A percentile compares a stretch with the other conserved stretches of the same genome.
phyloP scores from a whole-genome alignment of 169 alveolate genomes.

The Plasmodium blacklocki region DNA sequence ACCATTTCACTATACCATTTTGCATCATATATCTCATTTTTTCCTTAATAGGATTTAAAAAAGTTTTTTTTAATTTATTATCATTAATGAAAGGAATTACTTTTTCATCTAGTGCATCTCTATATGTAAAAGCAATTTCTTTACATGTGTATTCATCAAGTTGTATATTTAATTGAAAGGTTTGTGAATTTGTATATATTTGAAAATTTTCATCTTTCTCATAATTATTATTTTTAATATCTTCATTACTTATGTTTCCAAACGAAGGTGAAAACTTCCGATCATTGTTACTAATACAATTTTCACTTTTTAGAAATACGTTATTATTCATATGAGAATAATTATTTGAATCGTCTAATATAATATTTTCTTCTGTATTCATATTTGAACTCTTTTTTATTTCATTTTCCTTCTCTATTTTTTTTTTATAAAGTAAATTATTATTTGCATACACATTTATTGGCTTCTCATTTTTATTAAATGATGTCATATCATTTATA shows the following conservation, averaged over 20 bases:
- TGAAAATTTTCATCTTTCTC: neutral
- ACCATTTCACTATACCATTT: constrained; percentile 34
- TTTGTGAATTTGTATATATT: neutral
- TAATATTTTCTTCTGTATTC: neutral
- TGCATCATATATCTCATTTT: constrained; percentile 52
- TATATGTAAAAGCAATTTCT: constrained; percentile 25
- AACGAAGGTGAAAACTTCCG: constrained; percentile 73
- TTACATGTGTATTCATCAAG: constrained; percentile 40
- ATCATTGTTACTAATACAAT: constrained; percentile 1
- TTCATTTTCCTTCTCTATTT: constrained; percentile 1
- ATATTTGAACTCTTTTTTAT: neutral
- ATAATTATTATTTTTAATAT: constrained; percentile 6
- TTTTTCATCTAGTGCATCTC: constrained; percentile 55
- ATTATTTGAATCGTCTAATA: constrained; percentile 7
- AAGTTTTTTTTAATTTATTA: constrained; percentile 34
- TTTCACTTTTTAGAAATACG: constrained; percentile 10
- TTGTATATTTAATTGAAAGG: constrained; percentile 63
- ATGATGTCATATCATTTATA: too few relatives aligned
- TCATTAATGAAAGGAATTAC: constrained; percentile 19
- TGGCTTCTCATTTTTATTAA: too few relatives aligned
- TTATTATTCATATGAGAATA: constrained; percentile 7
- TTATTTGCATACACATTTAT: constrained; percentile 3
- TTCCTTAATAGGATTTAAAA: constrained; percentile 44
- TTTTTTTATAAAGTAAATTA: constrained; percentile 3
- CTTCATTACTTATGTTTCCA: constrained; percentile 37